Percentiles rank a stretch among this genome's conserved stretches.
These are phyloP conservation scores for Penicillium coprophilum DNA, from an alignment of 495 filamentous ascomycete species.

Conservation along the genomic window DNA sequence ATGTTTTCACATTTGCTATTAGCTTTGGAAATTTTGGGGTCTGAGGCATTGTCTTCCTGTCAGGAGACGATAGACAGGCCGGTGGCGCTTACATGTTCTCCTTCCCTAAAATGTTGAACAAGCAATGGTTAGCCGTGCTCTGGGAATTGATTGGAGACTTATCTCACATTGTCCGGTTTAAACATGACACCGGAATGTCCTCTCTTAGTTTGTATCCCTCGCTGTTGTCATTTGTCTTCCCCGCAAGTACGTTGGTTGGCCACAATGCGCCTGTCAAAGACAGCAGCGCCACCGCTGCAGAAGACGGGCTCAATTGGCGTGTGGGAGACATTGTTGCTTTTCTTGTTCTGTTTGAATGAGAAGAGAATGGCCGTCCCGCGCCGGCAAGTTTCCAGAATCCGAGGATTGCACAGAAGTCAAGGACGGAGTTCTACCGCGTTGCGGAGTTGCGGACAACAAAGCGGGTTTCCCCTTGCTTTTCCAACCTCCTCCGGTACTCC, in stretches of 20 bases:
- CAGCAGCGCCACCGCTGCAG: constrained; percentile 16
- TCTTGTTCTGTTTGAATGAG: neutral
- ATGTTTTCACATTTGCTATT: constrained; percentile 14
- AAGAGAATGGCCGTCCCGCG: constrained; percentile 11
- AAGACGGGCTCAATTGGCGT: constrained; percentile 12
- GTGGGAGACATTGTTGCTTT: constrained; percentile 14
- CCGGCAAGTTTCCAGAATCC: constrained; percentile 15
- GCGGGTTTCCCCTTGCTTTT: neutral
- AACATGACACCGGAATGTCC: constrained; percentile 62
- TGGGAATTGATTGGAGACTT: neutral
- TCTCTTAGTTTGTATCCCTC: constrained; percentile 50
- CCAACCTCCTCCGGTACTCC: neutral
- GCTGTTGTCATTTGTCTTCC: constrained; percentile 37
- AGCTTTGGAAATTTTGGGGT: constrained; percentile 9
- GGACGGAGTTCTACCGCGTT: constrained; percentile 18
- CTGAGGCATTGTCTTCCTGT: neutral
- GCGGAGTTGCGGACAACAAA: constrained; percentile 10
- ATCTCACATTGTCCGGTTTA: constrained; percentile 66
- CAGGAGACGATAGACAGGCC: constrained; percentile 2
- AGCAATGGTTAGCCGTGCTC: constrained; percentile 20
- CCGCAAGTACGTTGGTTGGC: constrained; percentile 30
- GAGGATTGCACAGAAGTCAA: constrained; percentile 20
- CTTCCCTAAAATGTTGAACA: constrained; percentile 28
- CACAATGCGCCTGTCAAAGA: constrained; percentile 23
- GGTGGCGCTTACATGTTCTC: constrained; percentile 58